phyloP scores from a whole-genome alignment of 2,329 filamentous ascomycete genomes.

The Diaporthe nobilis region DNA sequence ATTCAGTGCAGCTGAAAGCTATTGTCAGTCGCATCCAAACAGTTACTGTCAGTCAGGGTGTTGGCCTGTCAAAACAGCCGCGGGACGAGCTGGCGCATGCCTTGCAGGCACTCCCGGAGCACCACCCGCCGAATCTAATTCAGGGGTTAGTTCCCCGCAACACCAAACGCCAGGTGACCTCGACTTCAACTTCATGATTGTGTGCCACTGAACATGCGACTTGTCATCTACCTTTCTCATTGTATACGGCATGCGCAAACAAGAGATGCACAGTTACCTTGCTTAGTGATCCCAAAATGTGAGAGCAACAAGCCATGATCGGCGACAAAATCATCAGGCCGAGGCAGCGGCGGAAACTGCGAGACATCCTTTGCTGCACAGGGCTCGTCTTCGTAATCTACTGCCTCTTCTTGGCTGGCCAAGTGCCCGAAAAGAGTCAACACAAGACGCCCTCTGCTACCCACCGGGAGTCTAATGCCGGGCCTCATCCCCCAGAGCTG shows the following conservation, averaged over 20 bases:
- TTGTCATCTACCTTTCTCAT: not conserved
- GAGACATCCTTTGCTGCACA: slow-evolving; percentile 44
- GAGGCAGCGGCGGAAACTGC: slow-evolving; percentile 44
- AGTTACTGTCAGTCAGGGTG: not conserved
- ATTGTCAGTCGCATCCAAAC: not conserved
- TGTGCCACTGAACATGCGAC: not conserved
- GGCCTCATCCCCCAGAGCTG: slow-evolving; percentile 41
- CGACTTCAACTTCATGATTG: slow-evolving; percentile 9
- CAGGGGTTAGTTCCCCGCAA: slow-evolving; percentile 39
- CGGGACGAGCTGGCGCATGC: not conserved
- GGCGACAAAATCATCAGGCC: slow-evolving; percentile 44
- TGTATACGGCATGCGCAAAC: not conserved
- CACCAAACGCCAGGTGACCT: slow-evolving; percentile 28
- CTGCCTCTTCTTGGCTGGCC: slow-evolving; percentile 46
- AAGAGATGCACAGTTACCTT: not conserved
- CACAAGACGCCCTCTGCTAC: not conserved
- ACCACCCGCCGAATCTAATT: slow-evolving; percentile 37
- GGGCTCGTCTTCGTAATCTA: slow-evolving; percentile 45
- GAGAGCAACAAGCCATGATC: slow-evolving; percentile 40
- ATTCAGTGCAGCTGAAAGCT: not conserved
- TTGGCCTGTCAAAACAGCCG: not conserved
- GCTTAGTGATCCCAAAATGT: slow-evolving; percentile 14
- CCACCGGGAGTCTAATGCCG: not conserved
- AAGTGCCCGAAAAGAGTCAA: not conserved
- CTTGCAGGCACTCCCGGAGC: slow-evolving; percentile 37